Percentiles rank a stretch among this genome's conserved stretches.
These are phyloP conservation scores for Wickerhamiella sorbophila DNA, from an alignment of 805 yeast species.

Conservation along the genomic window DNA sequence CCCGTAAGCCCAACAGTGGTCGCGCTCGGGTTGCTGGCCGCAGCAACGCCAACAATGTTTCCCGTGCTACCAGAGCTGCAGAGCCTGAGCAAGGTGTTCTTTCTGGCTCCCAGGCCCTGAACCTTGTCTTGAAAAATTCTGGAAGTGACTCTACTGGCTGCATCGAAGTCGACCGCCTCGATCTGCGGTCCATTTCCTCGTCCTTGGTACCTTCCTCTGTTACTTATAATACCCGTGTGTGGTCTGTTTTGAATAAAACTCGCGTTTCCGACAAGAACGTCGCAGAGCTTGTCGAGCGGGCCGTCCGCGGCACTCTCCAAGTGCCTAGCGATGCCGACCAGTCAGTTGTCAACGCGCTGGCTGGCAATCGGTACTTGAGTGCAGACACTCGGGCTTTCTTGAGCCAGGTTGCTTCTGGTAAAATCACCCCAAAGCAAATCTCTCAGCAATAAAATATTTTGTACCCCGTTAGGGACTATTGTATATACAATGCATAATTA, in stretches of 20 bases:
- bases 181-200: slow-evolving; percentile 3
- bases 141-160: slow-evolving; percentile 7
- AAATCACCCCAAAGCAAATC: slow-evolving; percentile 12
- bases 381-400: slow-evolving; percentile 9
- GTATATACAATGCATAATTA: no score
- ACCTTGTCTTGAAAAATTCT: slow-evolving; percentile 9
- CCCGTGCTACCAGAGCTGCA: neutral
- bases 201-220: slow-evolving; percentile 6
- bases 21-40: neutral
- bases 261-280: slow-evolving; percentile 10
- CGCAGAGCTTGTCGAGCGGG: neutral
- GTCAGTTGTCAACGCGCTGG: slow-evolving; percentile 7
- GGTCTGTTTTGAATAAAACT: slow-evolving; percentile 11
- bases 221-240: slow-evolving; percentile 15
- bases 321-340: neutral
- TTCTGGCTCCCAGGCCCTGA: slow-evolving; percentile 9
- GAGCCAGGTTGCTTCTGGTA: slow-evolving; percentile 13
- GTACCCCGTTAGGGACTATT: no score
- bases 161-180: slow-evolving; percentile 2
- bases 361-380: slow-evolving; percentile 8
- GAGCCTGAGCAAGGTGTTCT: neutral
- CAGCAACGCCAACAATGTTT: neutral
- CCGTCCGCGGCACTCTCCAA: neutral
- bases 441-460: slow-evolving; percentile 1
- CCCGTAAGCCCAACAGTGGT: neutral